Conservation (phyloP, 805 yeast species). For the Barnettozyma californica region DNA sequence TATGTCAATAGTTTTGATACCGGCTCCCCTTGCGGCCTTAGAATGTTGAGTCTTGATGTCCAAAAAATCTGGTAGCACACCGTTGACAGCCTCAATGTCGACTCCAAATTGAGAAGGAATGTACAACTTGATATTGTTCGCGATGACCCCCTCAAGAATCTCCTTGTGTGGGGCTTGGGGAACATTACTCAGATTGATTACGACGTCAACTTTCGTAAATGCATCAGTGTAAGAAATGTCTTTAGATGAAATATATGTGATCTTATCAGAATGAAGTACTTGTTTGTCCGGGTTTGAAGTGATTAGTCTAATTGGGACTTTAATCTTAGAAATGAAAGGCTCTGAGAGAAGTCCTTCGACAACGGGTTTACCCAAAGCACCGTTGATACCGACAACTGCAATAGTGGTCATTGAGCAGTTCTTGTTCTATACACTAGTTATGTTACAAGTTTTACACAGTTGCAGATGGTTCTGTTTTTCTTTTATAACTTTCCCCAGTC, state of each 20-base stretch:
- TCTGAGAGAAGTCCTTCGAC: conserved; percentile 37
- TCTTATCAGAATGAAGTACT: conserved; percentile 15
- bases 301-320: conserved; percentile 45
- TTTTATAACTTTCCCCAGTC: no score
- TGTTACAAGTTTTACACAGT: no score
- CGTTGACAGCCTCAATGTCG: conserved; percentile 30
- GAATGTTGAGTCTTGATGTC: conserved; percentile 26
- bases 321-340: conserved; percentile 19
- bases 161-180: conserved; percentile 28
- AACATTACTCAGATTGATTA: conserved; percentile 39
- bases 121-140: conserved; percentile 43
- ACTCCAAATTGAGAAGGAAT: conserved; percentile 60
- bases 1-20: conserved; percentile 45
- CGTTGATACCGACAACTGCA: conserved; percentile 50
- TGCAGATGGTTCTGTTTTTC: no score
- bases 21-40: conserved; percentile 34
- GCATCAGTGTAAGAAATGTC: conserved; percentile 28
- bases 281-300: conserved; percentile 27
- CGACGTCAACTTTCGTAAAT: conserved; percentile 44
- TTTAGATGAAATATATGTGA: conserved; percentile 13
- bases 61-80: conserved; percentile 32
- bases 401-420: not conserved
- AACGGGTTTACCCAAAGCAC: conserved; percentile 44
- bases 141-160: conserved; percentile 35
- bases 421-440: no score